Conservation (phyloP, 225 moss, liverwort and hornwort genomes). For the Ulota crispa region DNA sequence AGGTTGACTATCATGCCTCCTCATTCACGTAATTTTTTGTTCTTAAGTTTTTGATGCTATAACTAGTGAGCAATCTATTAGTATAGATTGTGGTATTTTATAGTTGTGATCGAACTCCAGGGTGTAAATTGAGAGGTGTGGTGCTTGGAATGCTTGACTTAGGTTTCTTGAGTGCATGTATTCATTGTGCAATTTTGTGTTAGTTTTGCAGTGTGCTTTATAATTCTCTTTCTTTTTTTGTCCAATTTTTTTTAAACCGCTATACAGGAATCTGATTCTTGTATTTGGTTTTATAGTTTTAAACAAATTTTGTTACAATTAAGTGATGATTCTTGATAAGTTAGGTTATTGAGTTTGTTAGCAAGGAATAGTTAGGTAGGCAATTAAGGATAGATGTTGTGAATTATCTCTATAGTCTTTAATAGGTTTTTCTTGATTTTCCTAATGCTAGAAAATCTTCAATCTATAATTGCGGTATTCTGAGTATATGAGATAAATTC, state of each 20-base stretch:
- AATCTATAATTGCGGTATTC: neutral
- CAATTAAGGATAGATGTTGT: conserved; percentile 5
- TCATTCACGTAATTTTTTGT: neutral
- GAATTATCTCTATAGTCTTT: neutral
- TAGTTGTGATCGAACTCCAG: neutral
- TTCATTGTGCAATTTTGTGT: too few species aligned
- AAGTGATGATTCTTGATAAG: neutral
- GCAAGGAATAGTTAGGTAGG: neutral
- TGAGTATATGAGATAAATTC: neutral
- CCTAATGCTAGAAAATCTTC: neutral
- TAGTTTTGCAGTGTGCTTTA: too few species aligned
- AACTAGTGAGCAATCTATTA: neutral
- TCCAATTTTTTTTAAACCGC: too few species aligned
- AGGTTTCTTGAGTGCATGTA: neutral
- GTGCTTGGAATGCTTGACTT: neutral
- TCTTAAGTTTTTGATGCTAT: neutral
- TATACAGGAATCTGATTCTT: too few species aligned
- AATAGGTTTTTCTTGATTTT: neutral
- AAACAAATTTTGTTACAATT: neutral
- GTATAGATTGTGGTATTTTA: neutral
- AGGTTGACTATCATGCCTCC: neutral
- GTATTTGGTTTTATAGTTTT: neutral
- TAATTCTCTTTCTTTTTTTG: too few species aligned
- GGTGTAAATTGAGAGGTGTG: neutral
- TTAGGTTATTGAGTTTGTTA: neutral